phyloP scores from a whole-genome alignment of 2,329 filamentous ascomycete species.

The Colletotrichum trifolii region DNA sequence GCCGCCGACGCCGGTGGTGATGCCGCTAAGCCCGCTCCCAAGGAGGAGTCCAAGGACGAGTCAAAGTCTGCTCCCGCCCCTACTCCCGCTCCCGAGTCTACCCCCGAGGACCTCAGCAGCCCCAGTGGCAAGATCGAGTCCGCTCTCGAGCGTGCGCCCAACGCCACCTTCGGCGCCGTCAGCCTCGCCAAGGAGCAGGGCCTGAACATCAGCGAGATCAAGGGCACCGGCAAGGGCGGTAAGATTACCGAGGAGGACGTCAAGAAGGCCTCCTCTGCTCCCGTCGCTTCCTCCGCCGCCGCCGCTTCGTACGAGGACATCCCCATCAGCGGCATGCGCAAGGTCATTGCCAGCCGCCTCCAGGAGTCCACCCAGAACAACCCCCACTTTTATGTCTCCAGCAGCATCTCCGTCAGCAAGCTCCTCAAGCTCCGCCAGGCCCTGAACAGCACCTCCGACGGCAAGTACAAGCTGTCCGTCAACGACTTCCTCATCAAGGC shows the following conservation, averaged over 20 bases:
- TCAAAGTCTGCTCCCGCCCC: constrained; percentile 68
- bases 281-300: constrained; percentile 62
- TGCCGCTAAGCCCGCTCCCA: constrained; percentile 70
- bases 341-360: constrained; percentile 93
- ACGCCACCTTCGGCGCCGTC: constrained; percentile 78
- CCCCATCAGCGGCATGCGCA: constrained; percentile 92
- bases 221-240: constrained; percentile 87
- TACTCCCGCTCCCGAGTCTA: constrained; percentile 63
- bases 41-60: constrained; percentile 74
- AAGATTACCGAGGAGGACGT: constrained; percentile 93
- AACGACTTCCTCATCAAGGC: constrained; percentile 99
- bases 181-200: constrained; percentile 87
- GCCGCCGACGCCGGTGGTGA: constrained; percentile 92
- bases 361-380: constrained; percentile 88
- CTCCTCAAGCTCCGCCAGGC: constrained; percentile 95
- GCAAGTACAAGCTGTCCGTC: constrained; percentile 99
- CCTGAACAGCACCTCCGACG: constrained; percentile 87
- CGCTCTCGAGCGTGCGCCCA: constrained; percentile 83
- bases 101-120: constrained; percentile 60
- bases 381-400: constrained; percentile 97
- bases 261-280: constrained; percentile 79
- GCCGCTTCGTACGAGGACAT: constrained; percentile 83
- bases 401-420: constrained; percentile 91
- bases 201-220: constrained; percentile 79
- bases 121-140: constrained; percentile 85